Evolutionary conservation across 1,139 yeast species (phyloP).

Genomic region (Pichia terricola): DNA sequence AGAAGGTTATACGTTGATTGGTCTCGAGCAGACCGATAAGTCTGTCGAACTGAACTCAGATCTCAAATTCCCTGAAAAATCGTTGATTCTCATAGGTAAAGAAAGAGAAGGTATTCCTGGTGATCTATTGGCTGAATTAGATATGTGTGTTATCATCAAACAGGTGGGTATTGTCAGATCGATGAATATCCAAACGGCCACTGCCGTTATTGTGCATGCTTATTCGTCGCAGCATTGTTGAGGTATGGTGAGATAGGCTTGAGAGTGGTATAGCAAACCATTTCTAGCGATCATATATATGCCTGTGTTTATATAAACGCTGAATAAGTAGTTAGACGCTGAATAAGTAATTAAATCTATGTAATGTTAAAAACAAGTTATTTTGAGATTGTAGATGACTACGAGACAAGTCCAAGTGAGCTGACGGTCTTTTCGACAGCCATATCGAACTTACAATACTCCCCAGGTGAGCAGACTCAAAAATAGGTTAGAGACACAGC

Average conservation of each 20-base stretch:
- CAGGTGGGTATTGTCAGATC: constrained; percentile 89
- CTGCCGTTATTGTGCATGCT: constrained; percentile 89
- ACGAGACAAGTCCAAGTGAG: too few relatives aligned
- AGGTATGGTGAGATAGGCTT: not conserved
- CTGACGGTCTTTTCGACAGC: too few relatives aligned
- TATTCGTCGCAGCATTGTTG: constrained; percentile 65
- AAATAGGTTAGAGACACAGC: too few relatives aligned
- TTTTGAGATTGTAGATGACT: too few relatives aligned
- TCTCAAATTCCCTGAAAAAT: constrained; percentile 67
- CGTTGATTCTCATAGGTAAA: constrained; percentile 69
- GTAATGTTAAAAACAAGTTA: too few relatives aligned
- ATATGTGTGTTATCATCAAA: constrained; percentile 81
- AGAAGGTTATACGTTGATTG: constrained; percentile 80
- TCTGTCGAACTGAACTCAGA: constrained; percentile 59
- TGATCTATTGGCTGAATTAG: constrained; percentile 69
- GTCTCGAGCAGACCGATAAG: constrained; percentile 86
- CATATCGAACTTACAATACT: too few relatives aligned
- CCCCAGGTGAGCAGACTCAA: too few relatives aligned
- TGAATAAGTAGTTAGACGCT: too few relatives aligned
- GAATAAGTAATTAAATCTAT: too few relatives aligned
- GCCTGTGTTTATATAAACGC: too few relatives aligned
- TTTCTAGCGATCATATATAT: too few relatives aligned
- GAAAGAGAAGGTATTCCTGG: constrained; percentile 94
- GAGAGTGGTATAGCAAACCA: too few relatives aligned
- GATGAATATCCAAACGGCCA: constrained; percentile 95